phyloP scores from a whole-genome alignment of 176 grass and related monocot species.

The Saccharum spontaneum region DNA sequence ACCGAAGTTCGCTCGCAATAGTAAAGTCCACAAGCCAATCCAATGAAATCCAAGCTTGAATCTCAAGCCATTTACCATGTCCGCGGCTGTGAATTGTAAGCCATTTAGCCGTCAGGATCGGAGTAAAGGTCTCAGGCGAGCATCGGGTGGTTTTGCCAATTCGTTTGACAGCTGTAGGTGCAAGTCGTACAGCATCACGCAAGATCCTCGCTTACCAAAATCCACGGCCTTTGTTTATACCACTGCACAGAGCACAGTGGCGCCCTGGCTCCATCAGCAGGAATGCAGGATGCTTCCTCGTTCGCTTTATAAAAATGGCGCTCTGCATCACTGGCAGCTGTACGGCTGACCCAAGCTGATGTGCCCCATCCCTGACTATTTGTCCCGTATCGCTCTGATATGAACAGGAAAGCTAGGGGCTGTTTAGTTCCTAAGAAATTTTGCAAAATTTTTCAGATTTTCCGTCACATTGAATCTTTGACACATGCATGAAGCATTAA shows the following conservation, averaged over 20 bases:
- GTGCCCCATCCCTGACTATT: background rate
- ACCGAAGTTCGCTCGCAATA: background rate
- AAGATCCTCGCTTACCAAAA: background rate
- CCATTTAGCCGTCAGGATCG: background rate
- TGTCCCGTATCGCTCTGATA: conserved; percentile 29
- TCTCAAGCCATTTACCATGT: no score
- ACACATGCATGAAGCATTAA: no score
- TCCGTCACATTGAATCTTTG: no score
- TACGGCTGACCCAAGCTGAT: conserved; percentile 26
- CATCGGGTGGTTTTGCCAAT: conserved; percentile 29
- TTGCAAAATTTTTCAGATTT: no score
- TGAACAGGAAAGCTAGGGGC: conserved; percentile 27
- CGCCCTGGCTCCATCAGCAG: no score
- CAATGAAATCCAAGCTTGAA: background rate
- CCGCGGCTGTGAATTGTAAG: background rate
- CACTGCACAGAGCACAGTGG: no score
- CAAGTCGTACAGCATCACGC: conserved; percentile 10
- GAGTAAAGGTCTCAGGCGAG: background rate
- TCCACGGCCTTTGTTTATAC: background rate
- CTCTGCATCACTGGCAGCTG: conserved; percentile 42
- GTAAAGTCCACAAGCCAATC: background rate
- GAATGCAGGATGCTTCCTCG: conserved; percentile 21
- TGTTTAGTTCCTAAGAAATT: no score
- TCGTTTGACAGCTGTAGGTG: background rate
- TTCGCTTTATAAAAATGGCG: background rate